A percentile compares a stretch with the other conserved stretches of the same genome.
phyloP scores from a whole-genome alignment of 225 moss, liverwort and hornwort genomes.

The Polytrichum commune region DNA sequence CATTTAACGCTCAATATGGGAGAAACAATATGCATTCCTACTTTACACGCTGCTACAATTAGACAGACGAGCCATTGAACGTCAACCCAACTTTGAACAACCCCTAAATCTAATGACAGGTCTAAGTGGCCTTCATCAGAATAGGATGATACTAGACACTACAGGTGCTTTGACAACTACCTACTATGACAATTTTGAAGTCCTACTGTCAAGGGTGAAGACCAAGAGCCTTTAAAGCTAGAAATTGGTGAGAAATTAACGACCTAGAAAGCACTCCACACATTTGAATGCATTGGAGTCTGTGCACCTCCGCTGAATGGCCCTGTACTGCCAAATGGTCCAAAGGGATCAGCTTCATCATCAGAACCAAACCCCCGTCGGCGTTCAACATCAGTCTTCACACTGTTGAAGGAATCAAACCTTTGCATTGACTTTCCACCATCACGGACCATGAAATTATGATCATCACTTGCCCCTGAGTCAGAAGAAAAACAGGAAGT shows the following conservation, averaged over 20 bases:
- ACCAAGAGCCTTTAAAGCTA: neutral
- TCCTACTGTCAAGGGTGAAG: neutral
- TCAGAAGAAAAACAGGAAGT: neutral
- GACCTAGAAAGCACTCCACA: conserved; percentile 54
- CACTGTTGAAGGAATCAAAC: conserved; percentile 55
- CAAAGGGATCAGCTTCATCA: conserved; percentile 55
- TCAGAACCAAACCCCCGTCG: conserved; percentile 55
- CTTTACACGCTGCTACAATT: too few species aligned
- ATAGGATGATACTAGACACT: neutral
- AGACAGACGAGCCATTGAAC: neutral
- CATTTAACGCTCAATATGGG: too few species aligned
- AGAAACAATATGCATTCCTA: too few species aligned
- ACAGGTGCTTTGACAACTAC: neutral
- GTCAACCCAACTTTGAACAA: neutral
- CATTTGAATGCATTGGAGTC: conserved; percentile 42
- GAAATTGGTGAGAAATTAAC: neutral
- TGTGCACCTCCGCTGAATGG: conserved; percentile 40
- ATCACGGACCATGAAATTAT: conserved; percentile 15
- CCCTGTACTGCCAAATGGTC: conserved; percentile 31
- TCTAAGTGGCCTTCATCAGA: neutral
- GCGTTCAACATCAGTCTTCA: conserved; percentile 40
- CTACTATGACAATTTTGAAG: neutral
- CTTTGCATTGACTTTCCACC: conserved; percentile 48
- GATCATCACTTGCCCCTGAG: conserved; percentile 46
- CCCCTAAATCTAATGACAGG: neutral